phyloP scores from a whole-genome alignment of 495 filamentous ascomycete genomes.

The Pyrenula massariospora region DNA sequence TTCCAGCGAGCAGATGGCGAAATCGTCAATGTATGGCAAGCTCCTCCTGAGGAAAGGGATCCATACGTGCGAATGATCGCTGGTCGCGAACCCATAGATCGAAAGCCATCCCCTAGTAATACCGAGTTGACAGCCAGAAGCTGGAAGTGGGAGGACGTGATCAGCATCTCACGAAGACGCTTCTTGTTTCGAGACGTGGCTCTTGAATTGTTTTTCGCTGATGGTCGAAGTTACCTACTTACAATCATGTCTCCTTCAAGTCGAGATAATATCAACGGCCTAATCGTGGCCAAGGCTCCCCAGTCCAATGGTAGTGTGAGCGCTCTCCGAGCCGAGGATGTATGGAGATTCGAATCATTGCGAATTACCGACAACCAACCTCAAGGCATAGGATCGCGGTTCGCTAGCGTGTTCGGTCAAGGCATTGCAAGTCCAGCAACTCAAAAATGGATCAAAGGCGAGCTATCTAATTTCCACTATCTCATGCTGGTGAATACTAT shows the following conservation, averaged over 20 bases:
- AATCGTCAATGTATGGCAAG: conserved; percentile 91
- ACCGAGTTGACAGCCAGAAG: conserved; percentile 70
- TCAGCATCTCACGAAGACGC: conserved; percentile 92
- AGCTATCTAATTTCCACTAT: conserved; percentile 97
- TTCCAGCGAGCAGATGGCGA: conserved; percentile 92
- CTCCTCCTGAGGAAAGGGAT: conserved; percentile 83
- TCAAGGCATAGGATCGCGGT: conserved; percentile 76
- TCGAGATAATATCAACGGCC: conserved; percentile 68
- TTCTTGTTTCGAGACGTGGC: conserved; percentile 94
- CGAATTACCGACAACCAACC: conserved; percentile 71
- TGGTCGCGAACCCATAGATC: conserved; percentile 56
- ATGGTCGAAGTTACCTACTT: conserved; percentile 87
- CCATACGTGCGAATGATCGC: conserved; percentile 90
- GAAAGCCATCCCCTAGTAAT: conserved; percentile 32
- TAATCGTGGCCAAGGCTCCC: conserved; percentile 64
- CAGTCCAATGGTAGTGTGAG: conserved; percentile 50
- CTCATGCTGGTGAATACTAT: conserved; percentile 97
- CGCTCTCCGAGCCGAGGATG: conserved; percentile 49
- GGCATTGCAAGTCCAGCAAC: conserved; percentile 66
- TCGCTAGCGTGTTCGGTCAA: conserved; percentile 88
- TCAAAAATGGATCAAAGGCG: conserved; percentile 81
- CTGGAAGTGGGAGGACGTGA: conserved; percentile 89
- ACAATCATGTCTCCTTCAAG: conserved; percentile 61
- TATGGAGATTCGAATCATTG: conserved; percentile 79
- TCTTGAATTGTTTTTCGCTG: conserved; percentile 91